Conservation (phyloP, 345 rosid genomes). For the Eucalyptus dawsonii region DNA sequence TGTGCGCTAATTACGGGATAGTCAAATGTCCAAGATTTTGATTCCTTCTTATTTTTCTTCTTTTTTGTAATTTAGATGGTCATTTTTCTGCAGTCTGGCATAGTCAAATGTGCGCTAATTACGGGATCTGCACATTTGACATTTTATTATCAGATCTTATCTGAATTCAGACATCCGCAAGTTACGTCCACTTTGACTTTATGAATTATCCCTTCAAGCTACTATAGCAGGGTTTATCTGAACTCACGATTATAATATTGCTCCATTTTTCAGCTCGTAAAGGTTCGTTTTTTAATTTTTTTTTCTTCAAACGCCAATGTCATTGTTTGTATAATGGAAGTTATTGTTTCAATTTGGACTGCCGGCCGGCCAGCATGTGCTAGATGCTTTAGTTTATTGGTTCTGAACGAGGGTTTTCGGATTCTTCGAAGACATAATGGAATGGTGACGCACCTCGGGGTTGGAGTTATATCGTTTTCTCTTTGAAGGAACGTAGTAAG, state of each 20-base stretch:
- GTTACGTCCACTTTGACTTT: not conserved
- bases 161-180: not conserved
- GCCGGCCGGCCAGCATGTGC: not conserved
- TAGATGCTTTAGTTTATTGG: not conserved
- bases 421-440: not conserved
- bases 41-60: not conserved
- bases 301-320: not conserved
- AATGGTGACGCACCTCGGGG: not conserved
- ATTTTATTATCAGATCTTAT: not conserved
- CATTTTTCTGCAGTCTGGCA: not conserved
- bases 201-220: not conserved
- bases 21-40: too few species aligned
- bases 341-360: not conserved
- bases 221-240: not conserved
- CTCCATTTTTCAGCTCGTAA: not conserved
- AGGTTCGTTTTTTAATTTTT: not conserved
- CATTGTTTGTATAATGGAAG: not conserved
- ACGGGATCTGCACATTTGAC: not conserved
- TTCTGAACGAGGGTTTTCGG: not conserved
- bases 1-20: too few species aligned
- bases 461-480: not conserved
- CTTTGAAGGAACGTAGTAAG: not conserved
- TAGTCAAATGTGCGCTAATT: not conserved
- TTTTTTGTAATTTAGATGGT: not conserved
- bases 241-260: not conserved